Evolutionary conservation across 495 filamentous ascomycete species (phyloP).

Genomic region (Lophium mytilinum): DNA sequence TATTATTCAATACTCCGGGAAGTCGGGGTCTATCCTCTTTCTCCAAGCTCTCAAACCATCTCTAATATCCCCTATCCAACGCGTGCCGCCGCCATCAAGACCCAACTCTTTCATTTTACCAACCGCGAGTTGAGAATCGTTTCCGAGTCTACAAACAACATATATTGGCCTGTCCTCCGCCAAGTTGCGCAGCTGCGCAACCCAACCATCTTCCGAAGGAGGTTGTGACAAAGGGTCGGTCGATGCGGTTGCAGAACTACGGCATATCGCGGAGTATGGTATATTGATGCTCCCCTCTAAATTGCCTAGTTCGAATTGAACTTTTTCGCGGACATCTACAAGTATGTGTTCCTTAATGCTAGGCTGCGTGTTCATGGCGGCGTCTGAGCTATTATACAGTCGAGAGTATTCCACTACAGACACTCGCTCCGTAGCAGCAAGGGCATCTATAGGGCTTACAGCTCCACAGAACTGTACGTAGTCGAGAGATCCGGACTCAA

Average conservation of each 20-base stretch:
- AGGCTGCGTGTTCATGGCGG: constrained; percentile 13
- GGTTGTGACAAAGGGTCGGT: constrained; percentile 28
- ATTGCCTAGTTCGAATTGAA: constrained; percentile 75
- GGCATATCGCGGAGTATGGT: constrained; percentile 47
- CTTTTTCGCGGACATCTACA: constrained; percentile 75
- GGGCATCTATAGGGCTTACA: constrained; percentile 39
- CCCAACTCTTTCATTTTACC: constrained; percentile 61
- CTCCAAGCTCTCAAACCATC: constrained; percentile 85
- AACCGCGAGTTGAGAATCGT: constrained; percentile 80
- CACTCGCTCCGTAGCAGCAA: constrained; percentile 55
- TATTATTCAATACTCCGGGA: constrained; percentile 52
- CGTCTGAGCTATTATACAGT: constrained; percentile 11
- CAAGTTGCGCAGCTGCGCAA: constrained; percentile 11
- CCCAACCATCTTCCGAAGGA: constrained; percentile 10
- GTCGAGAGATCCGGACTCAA: constrained; percentile 58
- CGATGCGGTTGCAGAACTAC: not conserved
- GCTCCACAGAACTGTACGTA: constrained; percentile 75
- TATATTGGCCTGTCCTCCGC: constrained; percentile 45
- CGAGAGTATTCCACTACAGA: constrained; percentile 46
- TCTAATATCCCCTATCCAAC: constrained; percentile 65
- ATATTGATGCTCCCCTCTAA: constrained; percentile 68
- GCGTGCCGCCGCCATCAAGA: constrained; percentile 45
- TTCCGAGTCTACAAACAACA: constrained; percentile 76
- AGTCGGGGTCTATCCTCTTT: constrained; percentile 60
- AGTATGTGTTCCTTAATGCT: constrained; percentile 41